Percentiles rank a stretch among this genome's conserved stretches.
Conservation (phyloP, 305 asterid species). For the Ajuga reptans region DNA sequence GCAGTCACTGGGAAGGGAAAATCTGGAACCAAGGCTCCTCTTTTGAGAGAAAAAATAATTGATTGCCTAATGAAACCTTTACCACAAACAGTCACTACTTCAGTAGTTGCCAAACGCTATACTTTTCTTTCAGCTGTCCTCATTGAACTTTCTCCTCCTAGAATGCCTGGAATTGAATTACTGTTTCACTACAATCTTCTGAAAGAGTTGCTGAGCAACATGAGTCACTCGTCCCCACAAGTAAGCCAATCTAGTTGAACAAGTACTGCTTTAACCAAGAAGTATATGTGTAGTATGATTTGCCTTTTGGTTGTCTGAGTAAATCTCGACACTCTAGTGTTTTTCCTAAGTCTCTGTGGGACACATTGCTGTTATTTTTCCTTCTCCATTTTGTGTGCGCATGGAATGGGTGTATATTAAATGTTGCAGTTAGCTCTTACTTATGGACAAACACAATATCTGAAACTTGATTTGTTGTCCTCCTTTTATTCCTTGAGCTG, state of each 20-base stretch:
- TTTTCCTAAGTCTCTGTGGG: background rate
- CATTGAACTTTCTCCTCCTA: conserved; percentile 78
- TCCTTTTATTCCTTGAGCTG: conserved; percentile 7
- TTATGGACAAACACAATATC: conserved; percentile 13
- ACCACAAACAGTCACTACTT: conserved; percentile 62
- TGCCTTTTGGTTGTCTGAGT: background rate
- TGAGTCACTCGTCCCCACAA: conserved; percentile 93
- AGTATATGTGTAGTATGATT: conserved; percentile 8
- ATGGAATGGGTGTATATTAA: background rate
- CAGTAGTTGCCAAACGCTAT: conserved; percentile 86
- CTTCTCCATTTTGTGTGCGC: background rate
- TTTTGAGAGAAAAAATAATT: conserved; percentile 68
- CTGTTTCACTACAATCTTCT: conserved; percentile 67
- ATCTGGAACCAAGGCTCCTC: conserved; percentile 69
- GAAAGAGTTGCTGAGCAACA: conserved; percentile 77
- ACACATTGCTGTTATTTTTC: background rate
- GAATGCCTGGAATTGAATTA: conserved; percentile 62
- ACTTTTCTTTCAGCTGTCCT: conserved; percentile 85
- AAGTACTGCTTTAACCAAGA: conserved; percentile 11
- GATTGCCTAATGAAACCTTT: conserved; percentile 86
- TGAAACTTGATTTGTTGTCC: background rate
- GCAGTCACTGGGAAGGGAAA: conserved; percentile 96
- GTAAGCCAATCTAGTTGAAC: conserved; percentile 42
- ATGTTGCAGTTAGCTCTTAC: too few relatives aligned
- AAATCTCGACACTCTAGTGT: background rate